Evolutionary conservation across 768 basidiomycete genomes (phyloP).

Genomic region (Lepiota subincarnata): DNA sequence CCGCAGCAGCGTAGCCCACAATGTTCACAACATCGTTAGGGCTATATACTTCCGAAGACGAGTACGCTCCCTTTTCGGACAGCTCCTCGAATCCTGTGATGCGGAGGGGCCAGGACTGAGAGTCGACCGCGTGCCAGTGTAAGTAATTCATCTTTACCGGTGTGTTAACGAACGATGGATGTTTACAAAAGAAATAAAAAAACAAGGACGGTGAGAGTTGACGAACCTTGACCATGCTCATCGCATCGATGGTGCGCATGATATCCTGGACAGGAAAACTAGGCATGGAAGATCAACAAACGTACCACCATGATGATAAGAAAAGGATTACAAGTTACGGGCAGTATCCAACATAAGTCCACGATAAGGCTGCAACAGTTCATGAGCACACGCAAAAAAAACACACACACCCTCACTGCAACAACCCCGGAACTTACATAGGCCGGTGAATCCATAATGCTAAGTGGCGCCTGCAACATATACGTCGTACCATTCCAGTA

Average conservation of each 20-base stretch:
- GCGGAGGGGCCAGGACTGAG: conserved; percentile 71
- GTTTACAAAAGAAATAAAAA: too few species aligned
- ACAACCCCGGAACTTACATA: conserved; percentile 51
- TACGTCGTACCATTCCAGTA: conserved; percentile 51
- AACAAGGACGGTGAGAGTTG: conserved; percentile 32
- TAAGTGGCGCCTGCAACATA: conserved; percentile 50
- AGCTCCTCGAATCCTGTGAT: conserved; percentile 63
- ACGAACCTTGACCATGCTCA: conserved; percentile 60
- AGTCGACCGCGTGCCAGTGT: conserved; percentile 82
- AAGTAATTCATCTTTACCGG: conserved; percentile 51
- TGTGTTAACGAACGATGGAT: conserved; percentile 45
- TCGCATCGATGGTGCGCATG: conserved; percentile 66
- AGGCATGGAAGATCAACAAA: background rate
- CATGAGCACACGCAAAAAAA: background rate
- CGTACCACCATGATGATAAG: background rate
- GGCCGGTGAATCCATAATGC: conserved; percentile 54
- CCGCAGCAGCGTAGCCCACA: conserved; percentile 60
- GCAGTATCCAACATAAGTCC: conserved; percentile 81
- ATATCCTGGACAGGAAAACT: conserved; percentile 65
- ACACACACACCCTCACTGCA: background rate
- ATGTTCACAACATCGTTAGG: conserved; percentile 52
- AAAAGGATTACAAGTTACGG: conserved; percentile 56
- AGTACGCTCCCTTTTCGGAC: conserved; percentile 65
- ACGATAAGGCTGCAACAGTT: conserved; percentile 52
- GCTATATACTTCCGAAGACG: conserved; percentile 46